Conservation (phyloP, 768 basidiomycete species). For the Phaeolepiota aurea region DNA sequence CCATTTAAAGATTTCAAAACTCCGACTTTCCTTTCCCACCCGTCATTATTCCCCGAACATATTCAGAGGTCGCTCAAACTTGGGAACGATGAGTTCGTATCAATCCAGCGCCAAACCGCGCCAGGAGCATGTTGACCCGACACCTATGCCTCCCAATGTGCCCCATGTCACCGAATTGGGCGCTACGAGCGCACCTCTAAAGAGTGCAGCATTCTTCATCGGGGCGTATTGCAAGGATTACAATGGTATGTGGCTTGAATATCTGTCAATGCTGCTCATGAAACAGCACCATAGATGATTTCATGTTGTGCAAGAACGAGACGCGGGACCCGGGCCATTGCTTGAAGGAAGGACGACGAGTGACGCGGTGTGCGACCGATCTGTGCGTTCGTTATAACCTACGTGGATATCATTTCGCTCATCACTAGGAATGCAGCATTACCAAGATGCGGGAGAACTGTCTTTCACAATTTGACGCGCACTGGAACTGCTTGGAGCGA, state of each 20-base stretch:
- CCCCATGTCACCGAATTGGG: conserved; percentile 88
- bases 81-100: conserved; percentile 43
- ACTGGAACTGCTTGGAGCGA: conserved; percentile 91
- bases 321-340: conserved; percentile 87
- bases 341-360: conserved; percentile 89
- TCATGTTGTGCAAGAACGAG: conserved; percentile 95
- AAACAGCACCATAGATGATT: conserved; percentile 25
- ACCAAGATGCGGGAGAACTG: conserved; percentile 92
- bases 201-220: conserved; percentile 95
- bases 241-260: conserved; percentile 56
- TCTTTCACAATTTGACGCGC: conserved; percentile 74
- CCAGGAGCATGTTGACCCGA: conserved; percentile 51
- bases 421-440: too few species aligned
- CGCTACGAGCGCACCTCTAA: conserved; percentile 84
- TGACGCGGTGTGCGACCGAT: conserved; percentile 92
- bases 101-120: conserved; percentile 38
- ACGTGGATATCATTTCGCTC: background rate
- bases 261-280: background rate
- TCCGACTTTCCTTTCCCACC: conserved; percentile 5
- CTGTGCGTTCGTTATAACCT: conserved; percentile 66
- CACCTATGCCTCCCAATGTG: conserved; percentile 51
- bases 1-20: conserved; percentile 6
- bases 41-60: background rate
- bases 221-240: conserved; percentile 93
- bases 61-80: conserved; percentile 2